phyloP scores from a whole-genome alignment of 306 rosid genomes.

The Alnus rubra region DNA sequence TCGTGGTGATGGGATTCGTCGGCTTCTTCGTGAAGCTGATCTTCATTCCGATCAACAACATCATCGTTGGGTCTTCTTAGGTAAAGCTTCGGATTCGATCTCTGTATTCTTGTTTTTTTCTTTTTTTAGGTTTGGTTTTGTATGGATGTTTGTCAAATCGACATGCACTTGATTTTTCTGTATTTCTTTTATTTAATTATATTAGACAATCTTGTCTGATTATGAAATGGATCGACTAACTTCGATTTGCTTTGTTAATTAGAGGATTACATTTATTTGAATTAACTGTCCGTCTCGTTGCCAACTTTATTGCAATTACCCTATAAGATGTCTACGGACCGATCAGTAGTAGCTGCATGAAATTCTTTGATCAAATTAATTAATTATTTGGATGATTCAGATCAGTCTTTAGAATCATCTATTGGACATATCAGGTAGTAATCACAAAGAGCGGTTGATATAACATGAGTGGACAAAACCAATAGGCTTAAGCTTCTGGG shows the following conservation, averaged over 20 bases:
- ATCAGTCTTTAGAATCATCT: background rate
- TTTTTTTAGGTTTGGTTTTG: too few relatives aligned
- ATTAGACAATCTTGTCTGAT: background rate
- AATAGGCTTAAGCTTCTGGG: background rate
- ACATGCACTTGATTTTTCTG: background rate
- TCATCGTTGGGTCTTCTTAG: constrained; percentile 30
- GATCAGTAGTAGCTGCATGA: background rate
- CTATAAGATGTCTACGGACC: background rate
- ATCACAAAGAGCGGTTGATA: background rate
- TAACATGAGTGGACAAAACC: background rate
- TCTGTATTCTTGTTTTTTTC: constrained; percentile 11
- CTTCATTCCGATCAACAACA: constrained; percentile 33
- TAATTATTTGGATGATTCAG: background rate
- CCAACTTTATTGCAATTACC: background rate
- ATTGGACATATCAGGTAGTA: background rate
- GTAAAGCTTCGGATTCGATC: background rate
- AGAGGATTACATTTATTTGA: too few relatives aligned
- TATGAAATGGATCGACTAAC: background rate
- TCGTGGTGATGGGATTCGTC: constrained; percentile 35
- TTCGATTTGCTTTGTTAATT: background rate
- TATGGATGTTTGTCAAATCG: background rate
- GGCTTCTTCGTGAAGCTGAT: constrained; percentile 36
- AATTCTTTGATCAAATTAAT: background rate
- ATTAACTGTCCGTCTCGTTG: background rate
- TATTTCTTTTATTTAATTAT: background rate